Percentiles rank a stretch among this genome's conserved stretches.
Conservation (phyloP, 805 yeast species). For the Candida taoyuanica region DNA sequence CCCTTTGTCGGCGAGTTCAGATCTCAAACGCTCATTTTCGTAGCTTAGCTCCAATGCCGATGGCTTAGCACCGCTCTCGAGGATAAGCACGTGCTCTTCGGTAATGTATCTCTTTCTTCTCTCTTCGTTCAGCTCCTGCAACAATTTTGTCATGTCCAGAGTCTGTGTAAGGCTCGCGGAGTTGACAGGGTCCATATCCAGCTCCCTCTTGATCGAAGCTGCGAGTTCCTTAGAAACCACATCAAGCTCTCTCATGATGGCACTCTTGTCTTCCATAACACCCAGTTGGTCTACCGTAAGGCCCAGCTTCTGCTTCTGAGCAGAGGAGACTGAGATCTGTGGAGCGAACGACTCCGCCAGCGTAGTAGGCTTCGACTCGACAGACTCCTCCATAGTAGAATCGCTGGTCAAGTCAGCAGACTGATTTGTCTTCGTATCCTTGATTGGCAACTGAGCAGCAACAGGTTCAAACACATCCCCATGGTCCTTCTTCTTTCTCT, state of each 20-base stretch:
- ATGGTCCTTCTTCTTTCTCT: slow-evolving; percentile 17
- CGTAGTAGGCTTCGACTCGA: slow-evolving; percentile 8
- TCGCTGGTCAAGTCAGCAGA: slow-evolving; percentile 6
- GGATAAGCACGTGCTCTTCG: slow-evolving; percentile 60
- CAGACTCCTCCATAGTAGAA: slow-evolving; percentile 8
- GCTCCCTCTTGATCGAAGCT: slow-evolving; percentile 64
- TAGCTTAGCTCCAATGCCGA: slow-evolving; percentile 51
- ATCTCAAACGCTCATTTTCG: slow-evolving; percentile 49
- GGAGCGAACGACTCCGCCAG: slow-evolving; percentile 20
- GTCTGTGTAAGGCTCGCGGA: slow-evolving; percentile 31
- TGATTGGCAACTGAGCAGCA: slow-evolving; percentile 8
- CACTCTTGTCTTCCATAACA: slow-evolving; percentile 54
- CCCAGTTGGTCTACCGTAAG: slow-evolving; percentile 60
- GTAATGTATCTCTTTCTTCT: slow-evolving; percentile 61
- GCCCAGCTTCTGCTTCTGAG: slow-evolving; percentile 24
- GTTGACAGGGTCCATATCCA: slow-evolving; percentile 57
- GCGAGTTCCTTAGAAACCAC: slow-evolving; percentile 70
- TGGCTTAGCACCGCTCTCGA: slow-evolving; percentile 50
- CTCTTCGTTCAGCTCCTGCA: slow-evolving; percentile 57
- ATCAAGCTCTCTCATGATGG: slow-evolving; percentile 58
- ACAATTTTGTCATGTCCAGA: slow-evolving; percentile 44
- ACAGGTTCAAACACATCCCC: slow-evolving; percentile 17
- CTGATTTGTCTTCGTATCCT: no score
- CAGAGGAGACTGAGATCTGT: no score
- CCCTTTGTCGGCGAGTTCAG: slow-evolving; percentile 43